These are phyloP conservation scores for Pyrenophora teres DNA, from an alignment of 2,329 filamentous ascomycete species.

Conservation along the genomic window DNA sequence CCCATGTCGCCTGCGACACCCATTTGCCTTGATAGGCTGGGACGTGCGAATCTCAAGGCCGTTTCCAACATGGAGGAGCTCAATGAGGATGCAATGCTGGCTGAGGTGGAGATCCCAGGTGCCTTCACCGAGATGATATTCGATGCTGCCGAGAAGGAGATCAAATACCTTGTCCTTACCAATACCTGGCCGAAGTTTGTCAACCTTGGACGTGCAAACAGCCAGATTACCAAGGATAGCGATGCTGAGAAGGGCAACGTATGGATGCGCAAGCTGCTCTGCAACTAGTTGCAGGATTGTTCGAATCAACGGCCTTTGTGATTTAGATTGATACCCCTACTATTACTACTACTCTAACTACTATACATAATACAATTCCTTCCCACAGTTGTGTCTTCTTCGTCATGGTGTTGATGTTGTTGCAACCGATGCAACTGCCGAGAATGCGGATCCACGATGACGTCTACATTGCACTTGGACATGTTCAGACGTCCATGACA, in stretches of 20 bases:
- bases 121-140: constrained; percentile 37
- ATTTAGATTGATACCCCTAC: too few species aligned
- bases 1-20: not conserved
- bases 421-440: constrained; percentile 7
- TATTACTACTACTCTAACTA: not conserved
- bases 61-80: constrained; percentile 28
- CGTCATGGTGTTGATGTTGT: not conserved
- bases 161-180: constrained; percentile 44
- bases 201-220: constrained; percentile 29
- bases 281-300: not conserved
- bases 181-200: constrained; percentile 47
- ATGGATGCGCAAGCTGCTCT: constrained; percentile 15
- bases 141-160: constrained; percentile 37
- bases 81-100: constrained; percentile 22
- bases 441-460: constrained; percentile 3
- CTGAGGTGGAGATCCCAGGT: constrained; percentile 28
- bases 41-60: constrained; percentile 36
- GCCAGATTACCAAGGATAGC: constrained; percentile 20
- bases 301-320: too few species aligned
- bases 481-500: not conserved
- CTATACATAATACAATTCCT: not conserved
- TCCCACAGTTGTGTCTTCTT: not conserved
- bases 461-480: constrained; percentile 1
- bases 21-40: constrained; percentile 33
- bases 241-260: constrained; percentile 20